Percentiles rank a stretch among this genome's conserved stretches.
phyloP scores from a whole-genome alignment of 495 filamentous ascomycete species.

The Xylaria scruposa region DNA sequence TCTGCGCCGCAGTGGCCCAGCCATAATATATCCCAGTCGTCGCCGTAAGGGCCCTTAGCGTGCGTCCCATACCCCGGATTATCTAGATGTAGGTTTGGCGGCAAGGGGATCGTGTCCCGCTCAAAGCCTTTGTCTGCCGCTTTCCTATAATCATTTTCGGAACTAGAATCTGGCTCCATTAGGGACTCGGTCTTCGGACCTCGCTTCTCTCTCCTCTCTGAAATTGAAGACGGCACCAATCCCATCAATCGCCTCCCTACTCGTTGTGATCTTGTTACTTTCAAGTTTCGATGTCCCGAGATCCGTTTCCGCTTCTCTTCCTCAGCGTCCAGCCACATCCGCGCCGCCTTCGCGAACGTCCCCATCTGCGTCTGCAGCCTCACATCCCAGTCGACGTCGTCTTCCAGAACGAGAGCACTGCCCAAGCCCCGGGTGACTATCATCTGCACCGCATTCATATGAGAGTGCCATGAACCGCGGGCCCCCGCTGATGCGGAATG shows the following conservation, averaged over 20 bases:
- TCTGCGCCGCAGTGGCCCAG: slow-evolving; percentile 57
- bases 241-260: neutral
- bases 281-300: slow-evolving; percentile 7
- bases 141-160: neutral
- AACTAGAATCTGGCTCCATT: neutral
- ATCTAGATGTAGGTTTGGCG: neutral
- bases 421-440: slow-evolving; percentile 45
- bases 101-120: slow-evolving; percentile 18
- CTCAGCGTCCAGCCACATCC: slow-evolving; percentile 32
- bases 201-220: neutral
- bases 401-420: slow-evolving; percentile 56
- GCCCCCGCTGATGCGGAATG: slow-evolving; percentile 41
- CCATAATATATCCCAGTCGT: slow-evolving; percentile 59
- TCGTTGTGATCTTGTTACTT: neutral
- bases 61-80: neutral
- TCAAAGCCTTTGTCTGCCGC: neutral
- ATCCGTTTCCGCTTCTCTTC: neutral
- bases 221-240: neutral
- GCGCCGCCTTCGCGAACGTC: slow-evolving; percentile 45
- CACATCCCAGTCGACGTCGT: slow-evolving; percentile 60
- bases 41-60: slow-evolving; percentile 41
- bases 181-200: neutral
- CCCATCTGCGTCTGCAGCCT: slow-evolving; percentile 52
- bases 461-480: slow-evolving; percentile 54
- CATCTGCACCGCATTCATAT: slow-evolving; percentile 52